These are phyloP conservation scores for Flaveria ramosissima DNA, from an alignment of 129 eudicot genomes.

Conservation along the genomic window DNA sequence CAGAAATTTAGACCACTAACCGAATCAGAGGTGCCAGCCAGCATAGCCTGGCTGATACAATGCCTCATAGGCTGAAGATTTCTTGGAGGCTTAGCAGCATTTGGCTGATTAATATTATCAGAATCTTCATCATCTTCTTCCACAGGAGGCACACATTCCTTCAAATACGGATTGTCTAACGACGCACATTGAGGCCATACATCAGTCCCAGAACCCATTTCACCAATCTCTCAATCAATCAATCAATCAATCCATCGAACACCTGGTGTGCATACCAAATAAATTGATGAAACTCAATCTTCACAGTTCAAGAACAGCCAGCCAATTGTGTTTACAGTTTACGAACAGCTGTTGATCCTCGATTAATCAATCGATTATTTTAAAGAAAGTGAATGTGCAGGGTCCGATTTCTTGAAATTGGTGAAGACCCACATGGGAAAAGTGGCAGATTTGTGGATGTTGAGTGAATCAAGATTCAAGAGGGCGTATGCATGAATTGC, in stretches of 20 bases:
- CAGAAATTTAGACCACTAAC: constrained; percentile 34
- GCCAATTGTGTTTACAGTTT: constrained; percentile 30
- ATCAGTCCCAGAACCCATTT: constrained; percentile 66
- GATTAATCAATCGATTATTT: constrained; percentile 15
- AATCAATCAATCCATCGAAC: constrained; percentile 38
- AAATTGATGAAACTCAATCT: constrained; percentile 11
- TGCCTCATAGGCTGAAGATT: constrained; percentile 57
- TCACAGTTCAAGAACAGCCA: constrained; percentile 33
- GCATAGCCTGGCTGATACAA: constrained; percentile 63
- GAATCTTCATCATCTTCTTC: constrained; percentile 49
- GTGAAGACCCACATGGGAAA: constrained; percentile 30
- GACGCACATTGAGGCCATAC: constrained; percentile 50
- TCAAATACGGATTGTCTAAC: constrained; percentile 47
- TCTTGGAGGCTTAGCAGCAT: constrained; percentile 60
- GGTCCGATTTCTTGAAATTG: constrained; percentile 16
- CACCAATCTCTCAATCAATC: constrained; percentile 20
- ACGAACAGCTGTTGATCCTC: constrained; percentile 23
- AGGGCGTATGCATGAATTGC: no score
- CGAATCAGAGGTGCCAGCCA: constrained; percentile 53
- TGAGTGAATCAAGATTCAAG: neutral
- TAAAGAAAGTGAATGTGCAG: no score
- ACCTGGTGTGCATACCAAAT: constrained; percentile 25
- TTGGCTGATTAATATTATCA: constrained; percentile 44
- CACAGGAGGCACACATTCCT: constrained; percentile 41
- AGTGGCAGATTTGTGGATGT: constrained; percentile 9